Percentiles rank a stretch among this genome's conserved stretches.
These are phyloP conservation scores for Chrysanthemum seticuspe DNA, from an alignment of 129 eudicot genomes.

Conservation along the genomic window DNA sequence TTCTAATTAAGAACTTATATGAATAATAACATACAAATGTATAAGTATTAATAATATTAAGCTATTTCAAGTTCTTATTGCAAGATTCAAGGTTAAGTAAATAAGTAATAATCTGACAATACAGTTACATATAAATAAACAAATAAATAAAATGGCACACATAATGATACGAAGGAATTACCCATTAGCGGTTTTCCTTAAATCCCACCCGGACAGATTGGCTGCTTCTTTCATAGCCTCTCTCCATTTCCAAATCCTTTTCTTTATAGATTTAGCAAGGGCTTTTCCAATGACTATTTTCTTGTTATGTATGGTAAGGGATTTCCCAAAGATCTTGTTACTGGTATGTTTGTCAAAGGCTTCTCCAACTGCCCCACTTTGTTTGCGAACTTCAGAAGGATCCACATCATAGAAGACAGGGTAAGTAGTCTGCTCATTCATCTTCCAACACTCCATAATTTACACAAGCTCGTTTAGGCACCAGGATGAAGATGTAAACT, in stretches of 20 bases:
- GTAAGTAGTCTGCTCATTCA: background rate
- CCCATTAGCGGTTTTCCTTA: background rate
- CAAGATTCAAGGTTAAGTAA: too few species aligned
- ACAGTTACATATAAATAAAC: background rate
- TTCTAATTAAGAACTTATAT: background rate
- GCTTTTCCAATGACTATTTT: background rate
- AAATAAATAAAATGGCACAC: background rate
- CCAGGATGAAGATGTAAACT: slow-evolving; percentile 22
- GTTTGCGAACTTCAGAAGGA: slow-evolving; percentile 25
- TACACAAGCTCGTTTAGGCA: slow-evolving; percentile 15
- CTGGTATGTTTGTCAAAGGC: background rate
- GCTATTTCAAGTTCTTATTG: too few species aligned
- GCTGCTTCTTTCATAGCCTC: background rate
- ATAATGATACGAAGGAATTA: background rate
- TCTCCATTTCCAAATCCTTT: background rate
- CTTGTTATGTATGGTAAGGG: background rate
- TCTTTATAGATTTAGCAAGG: background rate
- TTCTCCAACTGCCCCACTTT: slow-evolving; percentile 8
- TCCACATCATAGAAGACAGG: slow-evolving; percentile 34
- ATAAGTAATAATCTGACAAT: background rate
- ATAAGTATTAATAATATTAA: too few species aligned
- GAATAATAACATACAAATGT: background rate
- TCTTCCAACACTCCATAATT: slow-evolving; percentile 21
- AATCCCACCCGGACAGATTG: background rate
- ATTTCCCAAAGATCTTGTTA: background rate